phyloP scores from a whole-genome alignment of 257 asterid genomes.

The Solanum rostratum region DNA sequence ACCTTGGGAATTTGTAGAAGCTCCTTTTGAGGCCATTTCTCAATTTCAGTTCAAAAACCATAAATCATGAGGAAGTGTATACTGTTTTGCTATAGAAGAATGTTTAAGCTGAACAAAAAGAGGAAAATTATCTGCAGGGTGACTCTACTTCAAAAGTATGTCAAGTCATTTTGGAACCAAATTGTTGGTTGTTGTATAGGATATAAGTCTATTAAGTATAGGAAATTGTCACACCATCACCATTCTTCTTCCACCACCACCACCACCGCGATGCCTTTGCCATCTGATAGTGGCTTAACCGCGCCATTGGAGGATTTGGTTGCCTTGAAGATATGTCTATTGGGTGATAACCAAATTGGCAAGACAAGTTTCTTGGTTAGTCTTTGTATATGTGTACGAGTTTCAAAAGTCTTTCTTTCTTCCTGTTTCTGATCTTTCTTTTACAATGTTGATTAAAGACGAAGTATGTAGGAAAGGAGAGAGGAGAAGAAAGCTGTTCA shows the following conservation, averaged over 20 bases:
- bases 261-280: neutral
- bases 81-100: neutral
- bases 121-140: slow-evolving; percentile 38
- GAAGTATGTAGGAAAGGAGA: slow-evolving; percentile 52
- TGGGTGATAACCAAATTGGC: slow-evolving; percentile 55
- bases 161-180: slow-evolving; percentile 38
- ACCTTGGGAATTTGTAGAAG: neutral
- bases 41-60: neutral
- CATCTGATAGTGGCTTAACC: neutral
- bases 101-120: slow-evolving; percentile 21
- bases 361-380: slow-evolving; percentile 57
- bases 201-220: slow-evolving; percentile 27
- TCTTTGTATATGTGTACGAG: neutral
- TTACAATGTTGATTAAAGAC: slow-evolving; percentile 22
- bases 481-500: slow-evolving; percentile 15
- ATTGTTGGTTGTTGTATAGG: slow-evolving; percentile 49
- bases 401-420: neutral
- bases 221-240: slow-evolving; percentile 16
- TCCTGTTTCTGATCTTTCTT: neutral
- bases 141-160: slow-evolving; percentile 26
- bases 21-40: neutral
- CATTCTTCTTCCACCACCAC: slow-evolving; percentile 1
- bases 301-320: slow-evolving; percentile 40
- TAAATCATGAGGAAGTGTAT: neutral
- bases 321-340: slow-evolving; percentile 43